Evolutionary conservation across 805 yeast species (phyloP), one percentile per base, ranked within the genome.

Genomic region (Kluyveromyces starmeri): DNA sequence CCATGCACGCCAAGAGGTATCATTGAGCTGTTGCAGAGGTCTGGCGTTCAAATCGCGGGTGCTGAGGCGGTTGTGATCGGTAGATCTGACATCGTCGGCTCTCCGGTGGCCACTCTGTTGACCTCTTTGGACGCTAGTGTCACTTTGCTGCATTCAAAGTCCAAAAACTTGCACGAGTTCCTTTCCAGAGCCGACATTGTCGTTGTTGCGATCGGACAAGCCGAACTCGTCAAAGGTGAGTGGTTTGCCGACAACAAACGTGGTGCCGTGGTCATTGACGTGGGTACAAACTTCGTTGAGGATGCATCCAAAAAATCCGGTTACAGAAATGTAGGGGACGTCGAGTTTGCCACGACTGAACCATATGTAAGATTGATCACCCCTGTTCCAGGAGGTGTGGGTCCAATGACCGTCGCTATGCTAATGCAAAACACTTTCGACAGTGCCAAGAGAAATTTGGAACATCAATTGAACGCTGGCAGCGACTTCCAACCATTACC

Each of bases 1-100:
- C 97, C 98, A 22, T 89, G 97, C 64, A 89, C 98, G 19, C 98
- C 98, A 36, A 77, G 79, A 61, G 98, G 98, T 39, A 75, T 86
- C 49, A 78, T 89, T 67, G 81, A 77, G 50, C 65, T 89, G 51
- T 68, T 89, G 51, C 73, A 80, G 47, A 70, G 78, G 44, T 72
- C 83, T 32, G 75, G 79, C 7, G 73, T 84, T 17, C 61, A 65
- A 20, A 62, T 86, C 38, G 57, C 72, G n/a, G 96, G 96, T 37
- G 74, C 83, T 48, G 71, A 71, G 42, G 95, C 94, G 13, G 95
- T 88, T 39, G 97, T 89, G 15, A 66, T 92, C 40, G 97, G 98
- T 36, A 75, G 97, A 55, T 83, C 95, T 14, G 96, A 92, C 55
- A 89, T 89, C 48, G 98, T 89, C 24, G 98, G 98, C 38, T 76